Evolutionary conservation across 805 yeast genomes (phyloP).

Genomic region (Starmerella bombi): DNA sequence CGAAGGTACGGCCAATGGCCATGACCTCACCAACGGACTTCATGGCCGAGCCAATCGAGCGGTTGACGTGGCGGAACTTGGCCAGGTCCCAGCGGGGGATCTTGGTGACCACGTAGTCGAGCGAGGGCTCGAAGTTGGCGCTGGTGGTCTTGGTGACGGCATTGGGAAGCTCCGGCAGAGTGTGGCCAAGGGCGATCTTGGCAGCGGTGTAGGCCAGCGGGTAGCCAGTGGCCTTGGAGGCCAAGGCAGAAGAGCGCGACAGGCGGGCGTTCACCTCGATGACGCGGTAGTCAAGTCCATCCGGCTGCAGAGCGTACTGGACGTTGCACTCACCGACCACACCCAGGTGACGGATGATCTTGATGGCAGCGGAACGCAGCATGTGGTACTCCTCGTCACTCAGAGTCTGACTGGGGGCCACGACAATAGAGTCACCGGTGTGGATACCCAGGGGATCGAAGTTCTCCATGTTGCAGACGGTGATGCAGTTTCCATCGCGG

Average conservation of each 20-base stretch:
- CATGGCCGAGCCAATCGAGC: conserved; percentile 52
- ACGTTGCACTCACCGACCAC: conserved; percentile 99
- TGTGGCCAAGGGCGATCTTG: conserved; percentile 82
- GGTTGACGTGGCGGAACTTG: conserved; percentile 72
- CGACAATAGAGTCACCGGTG: conserved; percentile 97
- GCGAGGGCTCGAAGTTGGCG: conserved; percentile 94
- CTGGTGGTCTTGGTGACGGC: conserved; percentile 88
- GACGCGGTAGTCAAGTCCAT: conserved; percentile 86
- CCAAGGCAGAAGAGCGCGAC: conserved; percentile 96
- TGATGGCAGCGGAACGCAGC: conserved; percentile 95
- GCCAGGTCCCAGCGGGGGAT: conserved; percentile 98
- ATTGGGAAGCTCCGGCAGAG: conserved; percentile 81
- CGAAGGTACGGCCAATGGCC: conserved; percentile 95
- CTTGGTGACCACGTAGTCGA: conserved; percentile 92
- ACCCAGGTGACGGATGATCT: conserved; percentile 91
- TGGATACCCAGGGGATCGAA: conserved; percentile 97
- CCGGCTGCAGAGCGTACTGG: conserved; percentile 90
- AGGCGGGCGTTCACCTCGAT: conserved; percentile 97
- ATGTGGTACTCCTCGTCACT: conserved; percentile 95
- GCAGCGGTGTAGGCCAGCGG: conserved; percentile 98
- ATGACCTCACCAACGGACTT: conserved; percentile 98
- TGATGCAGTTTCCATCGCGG: conserved; percentile 90
- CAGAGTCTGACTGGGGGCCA: conserved; percentile 95
- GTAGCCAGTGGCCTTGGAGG: conserved; percentile 97
- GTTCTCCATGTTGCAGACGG: conserved; percentile 98